phyloP scores from a whole-genome alignment of 345 rosid species.

The Pistacia atlantica region DNA sequence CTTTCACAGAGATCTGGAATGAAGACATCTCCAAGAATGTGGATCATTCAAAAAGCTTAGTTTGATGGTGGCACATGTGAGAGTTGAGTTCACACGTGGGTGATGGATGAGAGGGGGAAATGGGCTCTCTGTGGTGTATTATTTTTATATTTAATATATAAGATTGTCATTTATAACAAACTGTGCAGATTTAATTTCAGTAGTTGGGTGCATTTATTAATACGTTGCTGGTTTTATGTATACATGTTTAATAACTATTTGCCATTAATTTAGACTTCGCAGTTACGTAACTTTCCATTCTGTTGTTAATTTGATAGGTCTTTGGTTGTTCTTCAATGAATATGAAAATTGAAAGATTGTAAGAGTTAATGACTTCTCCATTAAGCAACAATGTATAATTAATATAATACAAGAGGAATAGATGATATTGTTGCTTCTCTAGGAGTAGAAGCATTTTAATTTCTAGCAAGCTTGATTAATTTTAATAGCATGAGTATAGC shows the following conservation, averaged over 20 bases:
- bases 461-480: too few species aligned
- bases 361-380: too few species aligned
- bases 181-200: neutral
- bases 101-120: neutral
- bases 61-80: neutral
- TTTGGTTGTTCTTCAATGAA: too few species aligned
- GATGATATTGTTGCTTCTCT: too few species aligned
- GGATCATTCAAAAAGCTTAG: neutral
- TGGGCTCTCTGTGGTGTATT: neutral
- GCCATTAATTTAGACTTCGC: neutral
- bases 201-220: neutral
- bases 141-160: neutral
- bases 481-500: too few species aligned
- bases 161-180: neutral
- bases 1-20: constrained; percentile 52
- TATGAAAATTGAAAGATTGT: too few species aligned
- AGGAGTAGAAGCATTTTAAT: too few species aligned
- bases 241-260: neutral
- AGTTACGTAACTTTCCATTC: neutral
- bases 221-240: neutral
- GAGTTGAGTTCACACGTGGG: constrained; percentile 5
- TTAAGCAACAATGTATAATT: too few species aligned
- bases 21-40: constrained; percentile 18
- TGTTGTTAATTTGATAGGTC: neutral
- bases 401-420: too few species aligned